Conservation (phyloP, 106 monocot species). For the Dendrobium huoshanense region DNA sequence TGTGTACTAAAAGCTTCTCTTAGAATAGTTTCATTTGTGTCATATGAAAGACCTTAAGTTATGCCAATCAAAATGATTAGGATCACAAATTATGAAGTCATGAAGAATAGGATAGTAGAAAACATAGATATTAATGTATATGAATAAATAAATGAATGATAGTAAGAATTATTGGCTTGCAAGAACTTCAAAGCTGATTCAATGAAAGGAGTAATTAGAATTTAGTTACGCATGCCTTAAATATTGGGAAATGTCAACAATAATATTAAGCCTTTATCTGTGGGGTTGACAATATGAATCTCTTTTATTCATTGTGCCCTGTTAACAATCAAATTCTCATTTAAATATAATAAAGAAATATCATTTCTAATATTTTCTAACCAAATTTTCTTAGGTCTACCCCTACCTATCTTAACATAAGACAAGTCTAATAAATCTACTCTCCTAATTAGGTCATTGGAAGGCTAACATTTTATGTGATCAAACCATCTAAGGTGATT, state of each 20-base stretch:
- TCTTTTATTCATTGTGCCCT: too few species aligned
- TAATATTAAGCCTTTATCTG: too few species aligned
- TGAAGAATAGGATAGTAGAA: not conserved
- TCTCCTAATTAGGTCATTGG: too few species aligned
- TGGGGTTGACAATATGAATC: too few species aligned
- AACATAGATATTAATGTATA: not conserved
- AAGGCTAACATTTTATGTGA: too few species aligned
- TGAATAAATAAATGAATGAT: not conserved
- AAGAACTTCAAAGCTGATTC: not conserved
- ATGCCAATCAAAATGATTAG: not conserved
- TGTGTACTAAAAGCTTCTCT: slow-evolving; percentile 40
- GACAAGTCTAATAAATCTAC: too few species aligned
- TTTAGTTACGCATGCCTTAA: not conserved
- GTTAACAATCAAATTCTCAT: too few species aligned
- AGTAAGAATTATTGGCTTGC: not conserved
- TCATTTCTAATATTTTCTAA: too few species aligned
- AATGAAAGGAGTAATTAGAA: not conserved
- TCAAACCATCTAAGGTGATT: too few species aligned
- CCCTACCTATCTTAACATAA: too few species aligned
- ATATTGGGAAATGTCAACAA: not conserved
- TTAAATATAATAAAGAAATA: too few species aligned
- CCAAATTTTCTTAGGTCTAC: too few species aligned
- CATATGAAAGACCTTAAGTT: slow-evolving; percentile 41
- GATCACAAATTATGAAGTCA: not conserved
- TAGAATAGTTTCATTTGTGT: slow-evolving; percentile 57